Base-by-base conservation (phyloP, 345 rosid genomes). In the Dimocarpus longan region DNA sequence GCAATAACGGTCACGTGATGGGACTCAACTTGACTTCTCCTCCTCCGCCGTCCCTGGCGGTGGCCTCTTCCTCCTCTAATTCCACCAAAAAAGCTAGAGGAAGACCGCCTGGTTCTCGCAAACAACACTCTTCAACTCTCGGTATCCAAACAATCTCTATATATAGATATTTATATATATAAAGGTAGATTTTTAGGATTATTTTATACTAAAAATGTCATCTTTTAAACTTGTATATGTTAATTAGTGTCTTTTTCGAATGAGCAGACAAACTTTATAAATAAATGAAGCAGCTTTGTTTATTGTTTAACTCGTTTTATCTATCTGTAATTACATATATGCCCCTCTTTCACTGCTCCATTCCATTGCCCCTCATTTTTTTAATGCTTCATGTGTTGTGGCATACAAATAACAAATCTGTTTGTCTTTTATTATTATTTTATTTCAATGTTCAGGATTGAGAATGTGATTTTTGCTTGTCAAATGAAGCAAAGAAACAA, bases 101-200 rank as follows among this genome's bases (percentile, higher is more conserved):
- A 39, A 81, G 88, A 57, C 88, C 88, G 13, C 86, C 83, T 42
- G 88, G 88, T 43, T 86, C 88, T 24, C 73, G 75, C 78, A 86
- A 81, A 74, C 83, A 80, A 65, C 77, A 70, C 16, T 26, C 48
- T 48, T 26, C 70, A 71, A 77, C 83, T 22, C 50, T 79, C 16
- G 86, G 86, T 83, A 83, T 32, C n/a, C n/a, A 46, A 32, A 8
- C 12, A 6, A 18, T 12, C 16, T 8, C 8, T 8, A 18, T 39
- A n/a, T 28, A 12, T 13, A 0, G 39, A 39, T 67, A 0, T 52
- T 0, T 52, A 52, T 15, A 52, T 52, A 46, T 46, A 4, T 46
- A 7, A 46, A 46, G 12, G 12, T 7, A 46, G 12, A 7, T 46
- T 8, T 7, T 7, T 46, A 7, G 8, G 5, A 0, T 21, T 60